Base-by-base conservation (phyloP, 148 eudicot species). In the Arbutus unedo region DNA sequence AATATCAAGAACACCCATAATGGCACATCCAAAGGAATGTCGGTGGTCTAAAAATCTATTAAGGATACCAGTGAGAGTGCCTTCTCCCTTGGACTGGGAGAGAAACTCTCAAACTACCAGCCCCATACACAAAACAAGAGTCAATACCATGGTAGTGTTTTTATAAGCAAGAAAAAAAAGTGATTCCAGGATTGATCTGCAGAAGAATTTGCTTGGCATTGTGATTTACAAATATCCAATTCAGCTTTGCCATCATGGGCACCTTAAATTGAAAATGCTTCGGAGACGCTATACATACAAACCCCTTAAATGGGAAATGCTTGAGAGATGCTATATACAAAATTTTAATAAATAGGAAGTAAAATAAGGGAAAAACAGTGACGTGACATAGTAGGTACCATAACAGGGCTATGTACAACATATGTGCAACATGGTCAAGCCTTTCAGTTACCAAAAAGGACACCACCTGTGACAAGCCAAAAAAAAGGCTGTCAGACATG, bases 361-460 rank as follows among this genome's bases (percentile, higher is more conserved):
- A 59, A 44, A 55, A 15, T 54, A 15, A 15, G 54, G 23, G 41
- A 18, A 66, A 21, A 84, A 56, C 16, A 66, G 4, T 4, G 71
- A 23, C 38, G 21, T n/a, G 41, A 66, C 71, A 66, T 25, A 25
- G 43, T 66, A 66, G 43, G 71, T 66, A 25, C 43, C 13, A 66
- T 21, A 21, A 60, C 15, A 31, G 31, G 4, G 71, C 71, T 25
- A 25, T 66, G 71, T 66, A 66, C 71, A 59, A 3, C 19, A 11
- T 54, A 78, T 66, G 53, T 84, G 49, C 86, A 84, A 41, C 11
- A 25, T 18, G 54, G 54, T 71, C 85, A 79, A 80, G 85, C 66
- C 79, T 83, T 84, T 84, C 82, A 68, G 48, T 90, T 89, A 95
- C 98, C 98, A 95, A 66, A 95, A 95, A 51, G 98, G 97, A 85